A percentile compares a stretch with the other conserved stretches of the same genome.
Evolutionary conservation across 768 basidiomycete genomes (phyloP).

Genomic region (Dendrothele bispora): DNA sequence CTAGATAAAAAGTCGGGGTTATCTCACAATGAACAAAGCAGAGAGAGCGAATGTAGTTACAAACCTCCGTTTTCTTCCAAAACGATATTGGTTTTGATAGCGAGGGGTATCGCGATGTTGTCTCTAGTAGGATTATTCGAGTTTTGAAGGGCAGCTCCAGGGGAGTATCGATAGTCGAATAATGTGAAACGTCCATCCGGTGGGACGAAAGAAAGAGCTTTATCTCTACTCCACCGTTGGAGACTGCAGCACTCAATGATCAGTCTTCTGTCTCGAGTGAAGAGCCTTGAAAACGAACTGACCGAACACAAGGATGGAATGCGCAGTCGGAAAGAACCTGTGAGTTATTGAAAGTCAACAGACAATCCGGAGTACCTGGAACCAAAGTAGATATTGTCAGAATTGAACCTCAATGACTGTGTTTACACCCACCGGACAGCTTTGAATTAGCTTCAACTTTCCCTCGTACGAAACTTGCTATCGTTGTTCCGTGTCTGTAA

Average conservation of each 20-base stretch:
- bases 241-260: conserved; percentile 44
- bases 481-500: conserved; percentile 69
- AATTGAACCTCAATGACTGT: background rate
- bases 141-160: conserved; percentile 32
- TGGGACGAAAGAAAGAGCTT: conserved; percentile 84
- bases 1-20: conserved; percentile 28
- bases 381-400: conserved; percentile 5
- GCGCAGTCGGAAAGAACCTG: conserved; percentile 73
- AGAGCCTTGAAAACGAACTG: conserved; percentile 27
- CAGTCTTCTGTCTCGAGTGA: no score
- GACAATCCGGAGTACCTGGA: conserved; percentile 85
- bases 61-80: conserved; percentile 46
- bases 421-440: conserved; percentile 64
- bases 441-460: conserved; percentile 75
- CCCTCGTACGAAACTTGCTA: conserved; percentile 72
- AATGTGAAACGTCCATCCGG: conserved; percentile 89
- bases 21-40: conserved; percentile 2
- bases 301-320: conserved; percentile 95
- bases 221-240: conserved; percentile 76
- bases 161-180: conserved; percentile 76
- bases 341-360: conserved; percentile 74
- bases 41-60: conserved; percentile 12
- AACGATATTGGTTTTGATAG: conserved; percentile 49
- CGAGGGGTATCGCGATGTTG: conserved; percentile 50
- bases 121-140: conserved; percentile 30